Evolutionary conservation across 2,329 filamentous ascomycete species (phyloP).

Genomic region (Diaporthe citriasiana): DNA sequence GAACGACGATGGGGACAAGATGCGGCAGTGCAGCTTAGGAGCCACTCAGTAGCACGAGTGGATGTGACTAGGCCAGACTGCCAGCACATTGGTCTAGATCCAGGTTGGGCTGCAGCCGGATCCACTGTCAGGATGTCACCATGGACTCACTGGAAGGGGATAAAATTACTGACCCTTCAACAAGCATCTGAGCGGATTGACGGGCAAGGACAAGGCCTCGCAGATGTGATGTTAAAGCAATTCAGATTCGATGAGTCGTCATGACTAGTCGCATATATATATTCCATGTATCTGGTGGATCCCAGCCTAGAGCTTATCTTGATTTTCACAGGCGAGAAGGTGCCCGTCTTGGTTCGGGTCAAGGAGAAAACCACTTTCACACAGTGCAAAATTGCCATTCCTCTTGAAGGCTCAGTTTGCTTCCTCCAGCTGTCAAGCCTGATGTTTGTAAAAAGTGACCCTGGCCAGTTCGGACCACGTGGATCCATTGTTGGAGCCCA

Average conservation of each 20-base stretch:
- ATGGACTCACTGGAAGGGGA: background rate
- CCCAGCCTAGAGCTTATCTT: background rate
- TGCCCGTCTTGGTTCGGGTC: background rate
- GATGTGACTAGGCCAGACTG: conserved; percentile 3
- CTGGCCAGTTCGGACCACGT: background rate
- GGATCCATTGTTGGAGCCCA: background rate
- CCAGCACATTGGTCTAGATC: conserved; percentile 3
- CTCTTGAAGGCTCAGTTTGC: background rate
- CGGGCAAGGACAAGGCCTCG: background rate
- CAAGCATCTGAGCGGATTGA: background rate
- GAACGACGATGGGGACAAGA: background rate
- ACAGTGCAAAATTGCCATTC: background rate
- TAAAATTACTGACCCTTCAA: background rate
- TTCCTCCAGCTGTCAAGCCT: no score
- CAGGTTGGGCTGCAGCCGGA: background rate
- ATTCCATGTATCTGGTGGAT: background rate
- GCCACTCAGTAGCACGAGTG: background rate
- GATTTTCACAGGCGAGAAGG: background rate
- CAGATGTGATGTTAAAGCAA: background rate
- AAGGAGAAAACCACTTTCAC: background rate
- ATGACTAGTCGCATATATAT: background rate
- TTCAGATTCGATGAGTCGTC: background rate
- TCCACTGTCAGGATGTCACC: background rate
- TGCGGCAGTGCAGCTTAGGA: background rate
- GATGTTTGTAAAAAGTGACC: background rate